These are phyloP conservation scores for Bathelium albidoporum DNA, from an alignment of 495 filamentous ascomycete genomes.

Conservation along the genomic window DNA sequence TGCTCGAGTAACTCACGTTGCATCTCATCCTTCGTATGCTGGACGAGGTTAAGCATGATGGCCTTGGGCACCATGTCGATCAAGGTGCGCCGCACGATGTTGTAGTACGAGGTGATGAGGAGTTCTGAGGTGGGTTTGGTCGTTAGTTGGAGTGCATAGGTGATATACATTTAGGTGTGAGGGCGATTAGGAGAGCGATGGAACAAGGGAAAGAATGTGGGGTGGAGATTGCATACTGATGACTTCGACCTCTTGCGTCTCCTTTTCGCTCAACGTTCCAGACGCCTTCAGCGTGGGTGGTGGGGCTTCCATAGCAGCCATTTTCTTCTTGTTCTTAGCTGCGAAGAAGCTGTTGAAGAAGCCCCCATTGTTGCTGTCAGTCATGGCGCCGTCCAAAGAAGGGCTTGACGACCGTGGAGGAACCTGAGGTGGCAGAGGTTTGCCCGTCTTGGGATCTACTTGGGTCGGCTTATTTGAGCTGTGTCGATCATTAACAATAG, in stretches of 20 bases:
- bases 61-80: constrained; percentile 99
- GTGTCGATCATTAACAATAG: constrained; percentile 88
- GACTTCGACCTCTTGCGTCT: constrained; percentile 90
- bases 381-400: constrained; percentile 42
- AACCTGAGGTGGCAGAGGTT: constrained; percentile 64
- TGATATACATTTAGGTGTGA: not conserved
- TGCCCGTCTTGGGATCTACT: constrained; percentile 98
- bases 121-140: constrained; percentile 52
- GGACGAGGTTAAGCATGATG: constrained; percentile 93
- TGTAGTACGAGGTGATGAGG: constrained; percentile 92
- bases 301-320: constrained; percentile 95
- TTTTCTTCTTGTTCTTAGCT: constrained; percentile 99
- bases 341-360: constrained; percentile 99
- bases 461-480: constrained; percentile 74
- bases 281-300: constrained; percentile 89
- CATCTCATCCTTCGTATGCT: constrained; percentile 96
- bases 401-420: constrained; percentile 62
- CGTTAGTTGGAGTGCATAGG: constrained; percentile 12
- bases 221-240: constrained; percentile 80
- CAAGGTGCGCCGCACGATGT: constrained; percentile 96
- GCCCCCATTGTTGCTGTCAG: constrained; percentile 35
- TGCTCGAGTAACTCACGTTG: constrained; percentile 95
- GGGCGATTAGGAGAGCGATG: not conserved
- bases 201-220: too few relatives aligned
- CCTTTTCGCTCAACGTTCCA: constrained; percentile 82